phyloP scores from a whole-genome alignment of 805 yeast genomes.

The Candida coquimbonensis region DNA sequence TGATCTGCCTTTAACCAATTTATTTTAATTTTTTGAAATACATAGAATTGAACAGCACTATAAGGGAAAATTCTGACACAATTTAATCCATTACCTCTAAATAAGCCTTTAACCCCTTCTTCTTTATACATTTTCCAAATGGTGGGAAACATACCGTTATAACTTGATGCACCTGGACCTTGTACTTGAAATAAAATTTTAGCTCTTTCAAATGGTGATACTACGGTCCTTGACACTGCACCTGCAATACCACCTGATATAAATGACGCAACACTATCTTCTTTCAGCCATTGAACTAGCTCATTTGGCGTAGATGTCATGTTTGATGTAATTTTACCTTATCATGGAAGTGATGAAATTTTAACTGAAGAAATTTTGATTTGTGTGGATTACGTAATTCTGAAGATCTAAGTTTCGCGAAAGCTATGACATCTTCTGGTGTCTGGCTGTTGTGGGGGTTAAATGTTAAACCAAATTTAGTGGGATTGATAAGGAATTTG shows the following conservation, averaged over 20 bases:
- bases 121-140: constrained; percentile 73
- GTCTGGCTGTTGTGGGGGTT: no score
- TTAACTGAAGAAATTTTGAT: background rate
- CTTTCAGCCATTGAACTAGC: constrained; percentile 23
- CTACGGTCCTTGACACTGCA: constrained; percentile 80
- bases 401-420: no score
- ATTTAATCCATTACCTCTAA: constrained; percentile 86
- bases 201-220: constrained; percentile 92
- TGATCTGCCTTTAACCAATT: constrained; percentile 27
- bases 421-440: no score
- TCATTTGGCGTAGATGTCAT: constrained; percentile 1
- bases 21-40: constrained; percentile 59
- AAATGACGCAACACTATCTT: constrained; percentile 55
- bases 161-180: constrained; percentile 39
- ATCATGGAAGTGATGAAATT: background rate
- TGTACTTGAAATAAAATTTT: constrained; percentile 89
- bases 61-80: constrained; percentile 90
- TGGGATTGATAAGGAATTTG: no score
- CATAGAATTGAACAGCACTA: constrained; percentile 88
- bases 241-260: constrained; percentile 76
- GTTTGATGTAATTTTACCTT: background rate
- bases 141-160: constrained; percentile 69
- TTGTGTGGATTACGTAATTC: background rate
- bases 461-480: no score
- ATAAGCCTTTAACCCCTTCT: constrained; percentile 87